Evolutionary conservation across 768 basidiomycete genomes (phyloP).

Genomic region (Strobilomyces confusus): DNA sequence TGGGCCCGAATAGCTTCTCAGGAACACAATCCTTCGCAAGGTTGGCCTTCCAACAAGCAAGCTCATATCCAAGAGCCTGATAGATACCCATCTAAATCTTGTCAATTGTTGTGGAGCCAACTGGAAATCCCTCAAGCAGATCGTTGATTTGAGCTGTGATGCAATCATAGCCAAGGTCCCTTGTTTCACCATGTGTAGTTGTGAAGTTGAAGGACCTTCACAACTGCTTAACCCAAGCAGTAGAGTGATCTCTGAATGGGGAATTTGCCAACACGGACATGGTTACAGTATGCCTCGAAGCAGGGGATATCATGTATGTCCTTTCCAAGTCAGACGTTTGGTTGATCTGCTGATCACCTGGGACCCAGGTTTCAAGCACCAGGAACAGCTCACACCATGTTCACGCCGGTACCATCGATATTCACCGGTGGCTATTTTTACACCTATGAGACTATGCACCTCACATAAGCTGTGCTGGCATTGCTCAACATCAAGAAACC

Average conservation of each 20-base stretch:
- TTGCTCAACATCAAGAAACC: not conserved
- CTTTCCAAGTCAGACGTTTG: not conserved
- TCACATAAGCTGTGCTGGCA: not conserved
- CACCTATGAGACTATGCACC: constrained; percentile 4
- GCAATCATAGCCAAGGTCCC: not conserved
- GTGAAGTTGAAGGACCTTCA: too few relatives aligned
- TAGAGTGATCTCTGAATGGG: not conserved
- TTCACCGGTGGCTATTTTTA: constrained; percentile 2
- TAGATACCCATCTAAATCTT: not conserved
- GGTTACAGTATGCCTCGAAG: not conserved
- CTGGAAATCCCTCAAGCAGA: not conserved
- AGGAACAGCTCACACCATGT: not conserved
- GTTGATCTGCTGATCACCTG: not conserved
- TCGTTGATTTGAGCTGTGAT: not conserved
- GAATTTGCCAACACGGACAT: not conserved
- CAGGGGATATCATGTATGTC: not conserved
- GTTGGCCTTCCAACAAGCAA: not conserved
- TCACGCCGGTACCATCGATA: not conserved
- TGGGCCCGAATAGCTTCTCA: not conserved
- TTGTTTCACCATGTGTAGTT: not conserved
- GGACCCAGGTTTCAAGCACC: not conserved
- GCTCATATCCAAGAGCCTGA: not conserved
- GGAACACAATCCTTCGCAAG: not conserved
- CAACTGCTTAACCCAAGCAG: not conserved
- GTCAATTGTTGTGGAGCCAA: not conserved